Base-by-base conservation (phyloP, 2,329 filamentous ascomycete species). In the Monilinia polystroma region DNA sequence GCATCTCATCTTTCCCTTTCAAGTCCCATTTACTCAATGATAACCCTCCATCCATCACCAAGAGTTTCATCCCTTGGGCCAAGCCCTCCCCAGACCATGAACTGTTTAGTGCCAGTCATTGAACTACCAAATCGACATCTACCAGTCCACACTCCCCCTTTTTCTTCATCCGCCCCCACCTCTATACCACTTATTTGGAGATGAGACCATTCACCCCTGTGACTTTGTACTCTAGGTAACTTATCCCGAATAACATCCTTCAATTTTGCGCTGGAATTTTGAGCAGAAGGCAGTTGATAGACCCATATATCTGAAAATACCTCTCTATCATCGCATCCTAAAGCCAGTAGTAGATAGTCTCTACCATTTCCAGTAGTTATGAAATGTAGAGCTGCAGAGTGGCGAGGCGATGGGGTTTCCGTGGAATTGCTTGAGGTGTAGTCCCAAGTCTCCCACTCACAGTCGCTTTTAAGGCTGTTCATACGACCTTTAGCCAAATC, bases 31-130 rank as follows among this genome's bases (percentile, higher is more conserved):
- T 64, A 64, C 2, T 57, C 62, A 45, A 64, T 56, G 2, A 64
- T 64, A 35, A 64, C 32, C 14, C 62, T 43, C 62, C 62, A 64
- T 2, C 62, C 62, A 64, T 64, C 62, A 23, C 52, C 52, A 47
- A 64, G 52, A 16, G 14, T 57, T 26, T 57, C 63, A 47, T 32
- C 32, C 20, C 41, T 29, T 10, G 41, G 26, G 2, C 43, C 41
- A 11, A 45, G 18, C 4, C 63, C 63, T 8, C 63, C 63, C 63
- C 63, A 64, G 23, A 64, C 49, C 63, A 64, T 64, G 10, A 64
- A 47, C 26, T 64, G 52, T 45, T 56, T 57, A 10, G 63, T 47
- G 1, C 63, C 63, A 12, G 63, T 64, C 63, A 64, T 64, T n/a
- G 63, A 55, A 29, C 51, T 64, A 23, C 63, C 41, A 49, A 64